Conservation (phyloP, 768 basidiomycete genomes). For the Tulasnella calospora region DNA sequence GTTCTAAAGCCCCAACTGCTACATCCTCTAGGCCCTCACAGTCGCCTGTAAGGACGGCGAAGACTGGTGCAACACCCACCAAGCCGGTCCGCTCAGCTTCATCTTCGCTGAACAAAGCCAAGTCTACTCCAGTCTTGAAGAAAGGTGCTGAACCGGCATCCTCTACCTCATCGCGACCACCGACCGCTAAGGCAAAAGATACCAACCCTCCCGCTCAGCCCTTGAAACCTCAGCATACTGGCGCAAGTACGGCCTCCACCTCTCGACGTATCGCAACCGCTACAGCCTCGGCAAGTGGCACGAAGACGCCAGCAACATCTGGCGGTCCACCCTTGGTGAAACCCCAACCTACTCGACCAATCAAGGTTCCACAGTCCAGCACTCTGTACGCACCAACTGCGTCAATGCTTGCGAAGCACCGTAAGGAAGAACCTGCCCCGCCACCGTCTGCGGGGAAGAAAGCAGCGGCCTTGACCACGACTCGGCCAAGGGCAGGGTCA, state of each 20-base stretch:
- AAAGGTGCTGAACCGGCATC: not conserved
- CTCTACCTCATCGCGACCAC: slow-evolving; percentile 11
- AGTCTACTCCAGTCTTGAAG: slow-evolving; percentile 14
- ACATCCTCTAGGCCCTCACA: slow-evolving; percentile 36
- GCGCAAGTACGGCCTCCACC: slow-evolving; percentile 41
- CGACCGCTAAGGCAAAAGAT: not conserved
- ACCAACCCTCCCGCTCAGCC: slow-evolving; percentile 10
- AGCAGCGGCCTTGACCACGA: not conserved
- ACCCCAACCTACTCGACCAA: slow-evolving; percentile 53
- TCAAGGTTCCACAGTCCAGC: not conserved
- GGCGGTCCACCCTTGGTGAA: slow-evolving; percentile 44
- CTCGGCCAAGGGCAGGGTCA: slow-evolving; percentile 6
- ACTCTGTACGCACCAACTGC: slow-evolving; percentile 73
- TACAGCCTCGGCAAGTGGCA: slow-evolving; percentile 19
- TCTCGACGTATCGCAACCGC: slow-evolving; percentile 24
- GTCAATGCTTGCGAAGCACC: slow-evolving; percentile 60
- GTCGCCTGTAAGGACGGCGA: not conserved
- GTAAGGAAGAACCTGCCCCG: not conserved
- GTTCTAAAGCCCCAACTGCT: slow-evolving; percentile 33
- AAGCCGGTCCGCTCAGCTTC: not conserved
- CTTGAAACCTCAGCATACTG: slow-evolving; percentile 43
- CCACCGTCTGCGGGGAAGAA: slow-evolving; percentile 11
- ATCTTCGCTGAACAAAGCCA: slow-evolving; percentile 4
- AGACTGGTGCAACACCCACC: not conserved
- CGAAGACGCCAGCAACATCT: slow-evolving; percentile 33